A percentile compares a stretch with the other conserved stretches of the same genome.
Conservation (phyloP, 208 protist species). For the Blechomonas ayalai region DNA sequence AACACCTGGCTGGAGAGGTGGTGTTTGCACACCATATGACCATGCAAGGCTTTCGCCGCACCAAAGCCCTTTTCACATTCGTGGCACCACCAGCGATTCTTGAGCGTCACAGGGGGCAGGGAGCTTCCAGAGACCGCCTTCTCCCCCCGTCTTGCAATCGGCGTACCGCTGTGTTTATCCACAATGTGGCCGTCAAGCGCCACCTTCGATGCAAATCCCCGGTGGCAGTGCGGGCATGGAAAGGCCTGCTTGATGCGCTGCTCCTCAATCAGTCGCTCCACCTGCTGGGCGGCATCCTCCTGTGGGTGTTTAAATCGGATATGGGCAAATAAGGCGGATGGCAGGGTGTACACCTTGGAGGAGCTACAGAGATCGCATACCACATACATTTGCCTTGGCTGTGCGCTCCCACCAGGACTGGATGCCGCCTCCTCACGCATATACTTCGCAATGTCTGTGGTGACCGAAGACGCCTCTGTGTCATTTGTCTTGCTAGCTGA, state of each 20-base stretch:
- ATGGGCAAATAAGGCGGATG: constrained; percentile 78
- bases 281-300: constrained; percentile 66
- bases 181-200: constrained; percentile 36
- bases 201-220: constrained; percentile 16
- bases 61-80: constrained; percentile 71
- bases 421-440: constrained; percentile 14
- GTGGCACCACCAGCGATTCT: constrained; percentile 75
- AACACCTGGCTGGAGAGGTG: constrained; percentile 21
- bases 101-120: constrained; percentile 14
- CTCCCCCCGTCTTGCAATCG: neutral
- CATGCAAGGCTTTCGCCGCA: constrained; percentile 34
- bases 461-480: neutral
- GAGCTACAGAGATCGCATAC: constrained; percentile 61
- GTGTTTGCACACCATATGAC: constrained; percentile 56
- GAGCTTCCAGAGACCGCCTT: neutral
- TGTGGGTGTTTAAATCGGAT: constrained; percentile 76
- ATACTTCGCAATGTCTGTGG: constrained; percentile 24
- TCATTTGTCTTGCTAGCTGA: neutral
- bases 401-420: neutral
- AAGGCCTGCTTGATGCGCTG: constrained; percentile 13
- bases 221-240: constrained; percentile 43
- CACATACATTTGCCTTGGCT: constrained; percentile 18
- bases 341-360: constrained; percentile 50
- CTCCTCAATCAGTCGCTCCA: constrained; percentile 55
- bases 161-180: constrained; percentile 22